A percentile compares a stretch with the other conserved stretches of the same genome.
Evolutionary conservation across 257 asterid species (phyloP).

Genomic region (Przewalskia tangutica): DNA sequence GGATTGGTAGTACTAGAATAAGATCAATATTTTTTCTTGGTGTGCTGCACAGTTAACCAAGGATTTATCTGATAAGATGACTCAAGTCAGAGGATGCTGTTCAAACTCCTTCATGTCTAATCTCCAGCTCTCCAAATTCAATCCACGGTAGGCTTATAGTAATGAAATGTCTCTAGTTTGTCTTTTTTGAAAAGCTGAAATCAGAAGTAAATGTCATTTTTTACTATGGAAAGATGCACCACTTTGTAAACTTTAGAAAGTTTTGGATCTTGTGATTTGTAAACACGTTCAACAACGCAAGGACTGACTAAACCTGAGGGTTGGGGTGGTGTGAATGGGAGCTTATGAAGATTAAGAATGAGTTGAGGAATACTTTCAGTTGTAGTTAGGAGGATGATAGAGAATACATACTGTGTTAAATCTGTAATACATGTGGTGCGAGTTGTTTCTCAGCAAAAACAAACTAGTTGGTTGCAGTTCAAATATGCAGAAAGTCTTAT

Average conservation of each 20-base stretch:
- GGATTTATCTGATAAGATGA: slow-evolving; percentile 18
- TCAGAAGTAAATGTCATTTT: background rate
- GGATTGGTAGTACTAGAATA: background rate
- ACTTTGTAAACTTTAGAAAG: background rate
- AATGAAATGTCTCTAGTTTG: background rate
- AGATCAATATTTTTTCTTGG: background rate
- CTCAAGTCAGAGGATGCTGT: slow-evolving; percentile 13
- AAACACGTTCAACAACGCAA: too few species aligned
- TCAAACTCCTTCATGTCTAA: slow-evolving; percentile 13
- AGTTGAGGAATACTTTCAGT: background rate
- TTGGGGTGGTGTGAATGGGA: background rate
- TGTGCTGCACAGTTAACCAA: slow-evolving; percentile 18
- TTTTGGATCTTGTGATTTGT: background rate
- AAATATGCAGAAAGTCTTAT: background rate
- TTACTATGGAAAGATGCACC: background rate
- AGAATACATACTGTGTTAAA: background rate
- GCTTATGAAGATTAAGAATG: background rate
- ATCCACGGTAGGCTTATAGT: slow-evolving; percentile 10
- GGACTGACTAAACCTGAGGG: background rate
- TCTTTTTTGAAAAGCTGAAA: background rate
- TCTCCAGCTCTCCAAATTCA: slow-evolving; percentile 13
- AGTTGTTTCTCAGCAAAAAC: background rate
- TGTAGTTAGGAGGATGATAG: background rate
- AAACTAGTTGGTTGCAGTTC: background rate
- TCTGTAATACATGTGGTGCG: background rate